A percentile compares a stretch with the other conserved stretches of the same genome.
Conservation (phyloP, 2,329 filamentous ascomycete genomes). For the Pestalotiopsis sp. region DNA sequence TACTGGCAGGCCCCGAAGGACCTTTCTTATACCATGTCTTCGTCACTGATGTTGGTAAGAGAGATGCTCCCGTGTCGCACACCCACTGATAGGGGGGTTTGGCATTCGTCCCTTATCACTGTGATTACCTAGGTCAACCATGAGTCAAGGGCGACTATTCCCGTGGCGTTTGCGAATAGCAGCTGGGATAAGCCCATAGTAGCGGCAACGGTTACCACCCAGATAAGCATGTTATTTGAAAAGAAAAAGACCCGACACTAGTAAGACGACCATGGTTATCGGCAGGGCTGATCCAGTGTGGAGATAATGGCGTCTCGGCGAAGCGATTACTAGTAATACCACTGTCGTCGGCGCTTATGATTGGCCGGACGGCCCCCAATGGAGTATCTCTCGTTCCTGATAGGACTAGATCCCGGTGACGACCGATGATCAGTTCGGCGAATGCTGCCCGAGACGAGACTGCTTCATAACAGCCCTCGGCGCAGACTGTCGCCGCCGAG, state of each 20-base stretch:
- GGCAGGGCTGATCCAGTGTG: not conserved
- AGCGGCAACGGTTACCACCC: not conserved
- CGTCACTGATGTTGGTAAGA: no score
- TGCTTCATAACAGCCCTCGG: not conserved
- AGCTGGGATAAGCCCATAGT: not conserved
- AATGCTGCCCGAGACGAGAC: not conserved
- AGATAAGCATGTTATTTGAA: not conserved
- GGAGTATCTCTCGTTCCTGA: not conserved
- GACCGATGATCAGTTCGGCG: not conserved
- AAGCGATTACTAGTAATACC: not conserved
- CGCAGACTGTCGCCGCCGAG: not conserved
- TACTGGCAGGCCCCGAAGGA: no score
- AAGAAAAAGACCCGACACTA: not conserved
- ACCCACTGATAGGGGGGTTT: not conserved
- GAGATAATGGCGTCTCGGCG: slow-evolving; percentile 3
- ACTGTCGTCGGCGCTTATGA: not conserved
- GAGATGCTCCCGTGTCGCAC: no score
- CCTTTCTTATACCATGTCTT: no score
- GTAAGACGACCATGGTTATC: not conserved
- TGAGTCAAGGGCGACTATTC: not conserved
- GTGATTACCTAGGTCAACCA: not conserved
- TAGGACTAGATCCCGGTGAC: not conserved
- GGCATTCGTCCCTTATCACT: not conserved
- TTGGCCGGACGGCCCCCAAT: not conserved
- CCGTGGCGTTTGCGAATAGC: not conserved